A percentile compares a stretch with the other conserved stretches of the same genome.
Conservation (phyloP, 495 filamentous ascomycete genomes). For the Glutinoglossum americanum region DNA sequence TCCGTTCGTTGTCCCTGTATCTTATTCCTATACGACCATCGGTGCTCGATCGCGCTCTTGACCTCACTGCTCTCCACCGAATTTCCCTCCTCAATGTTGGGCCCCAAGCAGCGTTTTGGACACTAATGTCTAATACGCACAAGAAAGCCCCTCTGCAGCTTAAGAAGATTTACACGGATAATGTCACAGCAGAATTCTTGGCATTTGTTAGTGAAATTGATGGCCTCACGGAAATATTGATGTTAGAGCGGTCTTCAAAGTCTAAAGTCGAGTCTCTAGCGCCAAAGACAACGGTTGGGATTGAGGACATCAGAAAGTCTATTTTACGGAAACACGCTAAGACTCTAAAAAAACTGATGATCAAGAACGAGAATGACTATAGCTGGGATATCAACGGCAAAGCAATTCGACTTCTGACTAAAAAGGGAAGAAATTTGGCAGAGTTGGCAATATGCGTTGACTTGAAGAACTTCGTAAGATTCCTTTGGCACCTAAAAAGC, state of each 20-base stretch:
- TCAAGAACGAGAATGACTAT: constrained; percentile 26
- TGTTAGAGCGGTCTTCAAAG: constrained; percentile 30
- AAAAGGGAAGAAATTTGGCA: constrained; percentile 22
- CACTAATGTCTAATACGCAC: constrained; percentile 27
- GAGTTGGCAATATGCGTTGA: constrained; percentile 33
- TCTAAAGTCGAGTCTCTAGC: constrained; percentile 27
- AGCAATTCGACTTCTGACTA: constrained; percentile 25
- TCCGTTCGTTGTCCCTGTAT: constrained; percentile 30
- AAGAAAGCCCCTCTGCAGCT: constrained; percentile 25
- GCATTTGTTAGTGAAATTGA: constrained; percentile 26
- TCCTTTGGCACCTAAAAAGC: not conserved
- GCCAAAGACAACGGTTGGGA: constrained; percentile 21
- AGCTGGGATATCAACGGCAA: constrained; percentile 33
- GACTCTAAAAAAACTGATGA: constrained; percentile 23
- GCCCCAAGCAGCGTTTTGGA: constrained; percentile 33
- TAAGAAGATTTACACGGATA: constrained; percentile 35
- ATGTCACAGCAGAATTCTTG: constrained; percentile 30
- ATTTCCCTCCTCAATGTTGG: constrained; percentile 41
- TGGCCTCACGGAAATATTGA: constrained; percentile 29
- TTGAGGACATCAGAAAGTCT: constrained; percentile 29
- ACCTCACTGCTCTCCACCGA: constrained; percentile 26
- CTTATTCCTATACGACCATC: constrained; percentile 34
- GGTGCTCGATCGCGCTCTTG: constrained; percentile 27
- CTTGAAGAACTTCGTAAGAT: constrained; percentile 27
- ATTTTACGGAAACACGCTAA: constrained; percentile 25